These are phyloP conservation scores for Candida berthetii DNA, from an alignment of 805 yeast genomes.

Conservation along the genomic window DNA sequence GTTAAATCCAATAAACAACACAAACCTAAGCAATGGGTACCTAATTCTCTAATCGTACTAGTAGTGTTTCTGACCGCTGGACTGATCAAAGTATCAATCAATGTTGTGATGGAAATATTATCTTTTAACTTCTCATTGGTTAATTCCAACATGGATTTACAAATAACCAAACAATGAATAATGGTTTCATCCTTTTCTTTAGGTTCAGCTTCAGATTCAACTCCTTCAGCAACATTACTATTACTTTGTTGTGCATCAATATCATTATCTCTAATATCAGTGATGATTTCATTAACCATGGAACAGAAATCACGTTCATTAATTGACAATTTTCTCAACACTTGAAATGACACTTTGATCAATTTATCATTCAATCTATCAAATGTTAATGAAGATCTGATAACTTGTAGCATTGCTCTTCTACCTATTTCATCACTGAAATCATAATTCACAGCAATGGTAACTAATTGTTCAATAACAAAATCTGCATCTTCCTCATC, in stretches of 20 bases:
- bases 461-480: conserved; percentile 66
- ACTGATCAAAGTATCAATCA: conserved; percentile 69
- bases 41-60: conserved; percentile 51
- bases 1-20: conserved; percentile 66
- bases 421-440: conserved; percentile 89
- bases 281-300: conserved; percentile 78
- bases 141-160: conserved; percentile 64
- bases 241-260: conserved; percentile 13
- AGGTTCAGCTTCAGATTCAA: conserved; percentile 17
- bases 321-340: conserved; percentile 64
- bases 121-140: conserved; percentile 58
- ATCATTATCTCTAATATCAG: conserved; percentile 70
- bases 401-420: conserved; percentile 58
- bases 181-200: conserved; percentile 34
- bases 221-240: background rate
- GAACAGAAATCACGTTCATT: conserved; percentile 81
- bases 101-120: conserved; percentile 58
- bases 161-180: conserved; percentile 59
- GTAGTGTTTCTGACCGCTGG: conserved; percentile 69
- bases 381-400: conserved; percentile 53
- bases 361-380: conserved; percentile 50
- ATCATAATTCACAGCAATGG: conserved; percentile 67
- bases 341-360: conserved; percentile 51
- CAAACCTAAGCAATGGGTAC: conserved; percentile 72
- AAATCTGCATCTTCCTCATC: conserved; percentile 61